These are phyloP conservation scores for Biscogniauxia marginata DNA, from an alignment of 2,329 filamentous ascomycete genomes.

Conservation along the genomic window DNA sequence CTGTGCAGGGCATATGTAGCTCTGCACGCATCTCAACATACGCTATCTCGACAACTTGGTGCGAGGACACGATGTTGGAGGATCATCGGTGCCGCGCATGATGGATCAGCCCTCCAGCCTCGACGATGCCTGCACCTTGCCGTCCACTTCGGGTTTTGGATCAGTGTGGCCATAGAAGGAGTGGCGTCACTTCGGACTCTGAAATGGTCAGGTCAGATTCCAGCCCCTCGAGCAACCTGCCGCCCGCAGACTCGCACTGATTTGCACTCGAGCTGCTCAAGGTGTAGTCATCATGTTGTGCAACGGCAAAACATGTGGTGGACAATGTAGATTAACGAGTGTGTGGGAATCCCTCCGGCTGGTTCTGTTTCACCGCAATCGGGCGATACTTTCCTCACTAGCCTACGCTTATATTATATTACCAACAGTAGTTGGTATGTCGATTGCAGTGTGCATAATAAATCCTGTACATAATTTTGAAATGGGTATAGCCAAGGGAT, in stretches of 20 bases:
- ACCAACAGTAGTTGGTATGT: slow-evolving; percentile 22
- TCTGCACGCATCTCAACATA: slow-evolving; percentile 14
- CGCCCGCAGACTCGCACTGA: slow-evolving; percentile 26
- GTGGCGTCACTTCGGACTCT: slow-evolving; percentile 27
- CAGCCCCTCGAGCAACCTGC: slow-evolving; percentile 22
- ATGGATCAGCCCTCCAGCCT: slow-evolving; percentile 20
- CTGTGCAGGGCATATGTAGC: slow-evolving; percentile 22
- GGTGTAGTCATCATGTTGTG: slow-evolving; percentile 27
- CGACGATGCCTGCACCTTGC: slow-evolving; percentile 27
- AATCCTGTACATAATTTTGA: slow-evolving; percentile 22
- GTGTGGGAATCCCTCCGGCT: slow-evolving; percentile 25
- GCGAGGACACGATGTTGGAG: slow-evolving; percentile 4
- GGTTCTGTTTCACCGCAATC: slow-evolving; percentile 29
- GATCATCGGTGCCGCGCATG: slow-evolving; percentile 14
- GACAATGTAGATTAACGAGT: slow-evolving; percentile 30
- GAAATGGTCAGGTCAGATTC: slow-evolving; percentile 24
- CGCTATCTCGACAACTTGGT: slow-evolving; percentile 11
- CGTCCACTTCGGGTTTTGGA: slow-evolving; percentile 24
- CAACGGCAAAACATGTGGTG: slow-evolving; percentile 24
- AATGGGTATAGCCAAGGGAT: slow-evolving; percentile 24
- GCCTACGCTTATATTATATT: slow-evolving; percentile 27
- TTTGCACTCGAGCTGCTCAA: slow-evolving; percentile 24
- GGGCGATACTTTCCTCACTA: slow-evolving; percentile 27
- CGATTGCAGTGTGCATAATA: slow-evolving; percentile 27
- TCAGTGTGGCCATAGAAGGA: slow-evolving; percentile 16